phyloP scores from a whole-genome alignment of 2,329 filamentous ascomycete species.

The Penicillium sp. region DNA sequence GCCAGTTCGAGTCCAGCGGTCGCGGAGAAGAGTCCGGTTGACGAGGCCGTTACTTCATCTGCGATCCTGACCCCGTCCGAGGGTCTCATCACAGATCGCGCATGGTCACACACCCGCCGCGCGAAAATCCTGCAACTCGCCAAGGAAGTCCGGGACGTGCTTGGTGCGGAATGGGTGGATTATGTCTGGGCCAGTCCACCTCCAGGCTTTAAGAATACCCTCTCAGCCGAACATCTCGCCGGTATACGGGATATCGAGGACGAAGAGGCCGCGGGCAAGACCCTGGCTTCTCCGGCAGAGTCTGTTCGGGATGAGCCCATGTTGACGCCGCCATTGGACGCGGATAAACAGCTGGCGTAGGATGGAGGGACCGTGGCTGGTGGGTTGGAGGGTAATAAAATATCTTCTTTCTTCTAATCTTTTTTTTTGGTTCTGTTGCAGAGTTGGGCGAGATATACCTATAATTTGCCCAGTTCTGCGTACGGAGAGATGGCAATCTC shows the following conservation, averaged over 20 bases:
- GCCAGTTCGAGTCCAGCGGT: neutral
- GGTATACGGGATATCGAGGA: slow-evolving; percentile 14
- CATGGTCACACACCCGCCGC: slow-evolving; percentile 43
- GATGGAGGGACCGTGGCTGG: neutral
- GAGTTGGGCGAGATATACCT: neutral
- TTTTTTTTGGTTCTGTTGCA: neutral
- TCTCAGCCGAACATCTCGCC: slow-evolving; percentile 35
- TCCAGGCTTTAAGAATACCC: slow-evolving; percentile 46
- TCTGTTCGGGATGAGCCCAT: slow-evolving; percentile 20
- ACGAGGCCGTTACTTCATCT: slow-evolving; percentile 19
- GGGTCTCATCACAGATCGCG: slow-evolving; percentile 43
- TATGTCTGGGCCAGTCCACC: slow-evolving; percentile 51
- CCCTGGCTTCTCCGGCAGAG: slow-evolving; percentile 7
- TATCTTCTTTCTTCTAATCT: neutral
- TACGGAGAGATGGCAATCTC: neutral
- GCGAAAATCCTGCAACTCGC: slow-evolving; percentile 42
- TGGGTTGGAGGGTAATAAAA: neutral
- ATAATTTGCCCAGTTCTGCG: neutral
- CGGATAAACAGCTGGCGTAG: slow-evolving; percentile 30
- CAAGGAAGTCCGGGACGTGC: slow-evolving; percentile 43
- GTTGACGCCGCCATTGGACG: slow-evolving; percentile 40
- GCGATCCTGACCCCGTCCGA: slow-evolving; percentile 42
- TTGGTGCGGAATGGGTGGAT: slow-evolving; percentile 49
- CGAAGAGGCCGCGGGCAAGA: slow-evolving; percentile 10
- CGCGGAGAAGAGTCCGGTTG: neutral